phyloP scores from a whole-genome alignment of 2,329 filamentous ascomycete species.

The Hypoxylon sp. region DNA sequence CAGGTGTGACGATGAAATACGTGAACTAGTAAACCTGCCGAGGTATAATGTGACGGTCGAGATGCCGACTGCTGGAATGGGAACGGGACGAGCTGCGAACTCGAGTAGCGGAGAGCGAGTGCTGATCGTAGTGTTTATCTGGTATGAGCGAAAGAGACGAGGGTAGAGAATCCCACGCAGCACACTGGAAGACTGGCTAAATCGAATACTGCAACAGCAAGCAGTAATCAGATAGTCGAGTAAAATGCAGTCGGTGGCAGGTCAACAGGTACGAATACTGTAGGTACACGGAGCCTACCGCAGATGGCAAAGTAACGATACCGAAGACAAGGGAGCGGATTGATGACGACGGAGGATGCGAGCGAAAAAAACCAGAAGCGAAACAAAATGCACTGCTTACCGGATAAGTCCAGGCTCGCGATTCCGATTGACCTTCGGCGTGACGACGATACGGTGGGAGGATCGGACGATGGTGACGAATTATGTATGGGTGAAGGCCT shows the following conservation, averaged over 20 bases:
- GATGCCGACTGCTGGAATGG: slow-evolving; percentile 25
- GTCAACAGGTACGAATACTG: slow-evolving; percentile 9
- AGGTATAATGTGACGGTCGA: slow-evolving; percentile 30
- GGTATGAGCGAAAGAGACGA: not conserved
- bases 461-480: not conserved
- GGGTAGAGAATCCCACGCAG: slow-evolving; percentile 1
- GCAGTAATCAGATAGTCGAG: slow-evolving; percentile 21
- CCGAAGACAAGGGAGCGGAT: not conserved
- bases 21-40: slow-evolving; percentile 24
- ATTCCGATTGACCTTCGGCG: slow-evolving; percentile 8
- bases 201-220: slow-evolving; percentile 12
- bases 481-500: not conserved
- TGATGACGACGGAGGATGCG: slow-evolving; percentile 3
- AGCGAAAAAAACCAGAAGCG: too few relatives aligned
- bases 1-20: slow-evolving; percentile 33
- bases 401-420: not conserved
- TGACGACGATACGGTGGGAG: not conserved
- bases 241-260: slow-evolving; percentile 6
- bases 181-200: slow-evolving; percentile 8
- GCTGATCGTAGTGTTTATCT: not conserved
- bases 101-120: slow-evolving; percentile 1
- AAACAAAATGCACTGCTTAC: slow-evolving; percentile 22
- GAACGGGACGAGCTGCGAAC: slow-evolving; percentile 23
- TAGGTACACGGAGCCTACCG: not conserved
- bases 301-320: not conserved